Evolutionary conservation across 495 filamentous ascomycete genomes (phyloP).

Genomic region (Penicillium taxi): DNA sequence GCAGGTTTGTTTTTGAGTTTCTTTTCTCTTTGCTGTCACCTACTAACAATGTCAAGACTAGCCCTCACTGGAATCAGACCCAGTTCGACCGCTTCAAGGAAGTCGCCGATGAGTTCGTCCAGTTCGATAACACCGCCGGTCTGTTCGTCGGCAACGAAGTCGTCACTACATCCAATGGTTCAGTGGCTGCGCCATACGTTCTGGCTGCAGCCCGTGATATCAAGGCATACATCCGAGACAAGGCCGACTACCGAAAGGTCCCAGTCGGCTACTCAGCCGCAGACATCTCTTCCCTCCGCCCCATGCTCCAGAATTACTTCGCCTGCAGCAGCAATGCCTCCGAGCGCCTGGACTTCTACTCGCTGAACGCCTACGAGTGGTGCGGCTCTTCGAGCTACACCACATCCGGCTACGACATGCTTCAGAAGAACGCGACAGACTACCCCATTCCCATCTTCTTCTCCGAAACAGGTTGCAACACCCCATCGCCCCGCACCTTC

Average conservation of each 20-base stretch:
- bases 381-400: slow-evolving; percentile 59
- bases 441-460: slow-evolving; percentile 79
- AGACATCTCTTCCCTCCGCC: slow-evolving; percentile 71
- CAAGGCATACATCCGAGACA: slow-evolving; percentile 71
- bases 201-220: slow-evolving; percentile 74
- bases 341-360: slow-evolving; percentile 75
- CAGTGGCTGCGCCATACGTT: slow-evolving; percentile 67
- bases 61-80: slow-evolving; percentile 59
- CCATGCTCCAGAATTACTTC: slow-evolving; percentile 83
- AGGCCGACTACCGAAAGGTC: slow-evolving; percentile 72
- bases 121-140: slow-evolving; percentile 71
- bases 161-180: slow-evolving; percentile 47
- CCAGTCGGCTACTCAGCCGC: slow-evolving; percentile 88
- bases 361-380: slow-evolving; percentile 85
- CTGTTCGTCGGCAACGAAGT: slow-evolving; percentile 88
- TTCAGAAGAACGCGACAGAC: slow-evolving; percentile 49
- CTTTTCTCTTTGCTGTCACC: too few relatives aligned
- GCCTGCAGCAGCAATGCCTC: slow-evolving; percentile 61
- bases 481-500: slow-evolving; percentile 58
- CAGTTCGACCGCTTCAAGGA: slow-evolving; percentile 57
- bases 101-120: slow-evolving; percentile 71
- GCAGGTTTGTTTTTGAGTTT: slow-evolving; percentile 43
- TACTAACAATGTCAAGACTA: slow-evolving; percentile 11
- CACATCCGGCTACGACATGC: slow-evolving; percentile 60
- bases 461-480: slow-evolving; percentile 74